Percentiles rank a stretch among this genome's conserved stretches.
Evolutionary conservation across 495 filamentous ascomycete species (phyloP).

Genomic region (Cairneyella variabilis): DNA sequence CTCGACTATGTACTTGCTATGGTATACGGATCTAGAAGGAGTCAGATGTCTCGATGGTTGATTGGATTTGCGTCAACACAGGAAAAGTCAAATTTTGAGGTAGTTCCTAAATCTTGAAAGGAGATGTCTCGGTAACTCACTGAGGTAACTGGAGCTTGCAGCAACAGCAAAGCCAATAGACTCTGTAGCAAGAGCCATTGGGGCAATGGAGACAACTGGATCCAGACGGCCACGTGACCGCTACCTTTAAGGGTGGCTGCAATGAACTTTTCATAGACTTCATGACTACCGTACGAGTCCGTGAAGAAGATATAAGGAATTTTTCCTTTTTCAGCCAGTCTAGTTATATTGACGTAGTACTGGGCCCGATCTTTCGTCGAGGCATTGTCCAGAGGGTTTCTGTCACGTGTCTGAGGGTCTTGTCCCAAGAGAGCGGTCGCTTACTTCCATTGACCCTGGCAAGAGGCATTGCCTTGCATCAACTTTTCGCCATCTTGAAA

Average conservation of each 20-base stretch:
- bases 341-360: slow-evolving; percentile 7
- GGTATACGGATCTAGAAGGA: slow-evolving; percentile 1
- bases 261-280: slow-evolving; percentile 7
- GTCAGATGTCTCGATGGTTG: background rate
- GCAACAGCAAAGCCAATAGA: no score
- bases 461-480: no score
- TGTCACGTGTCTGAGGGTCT: no score
- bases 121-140: no score
- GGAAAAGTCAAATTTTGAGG: background rate
- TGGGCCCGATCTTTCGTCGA: slow-evolving; percentile 9
- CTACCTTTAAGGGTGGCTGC: slow-evolving; percentile 6
- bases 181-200: slow-evolving; percentile 12
- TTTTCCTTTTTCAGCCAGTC: slow-evolving; percentile 10
- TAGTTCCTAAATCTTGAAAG: no score
- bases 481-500: no score
- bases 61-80: background rate
- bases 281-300: slow-evolving; percentile 5
- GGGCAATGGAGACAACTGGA: slow-evolving; percentile 1
- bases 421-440: no score
- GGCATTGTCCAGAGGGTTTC: no score
- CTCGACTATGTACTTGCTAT: slow-evolving; percentile 10
- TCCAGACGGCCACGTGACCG: slow-evolving; percentile 1
- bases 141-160: no score
- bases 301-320: slow-evolving; percentile 11
- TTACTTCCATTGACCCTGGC: no score